Base-by-base conservation (phyloP, 2,329 filamentous ascomycete species). In the Bretziella fagacearum region DNA sequence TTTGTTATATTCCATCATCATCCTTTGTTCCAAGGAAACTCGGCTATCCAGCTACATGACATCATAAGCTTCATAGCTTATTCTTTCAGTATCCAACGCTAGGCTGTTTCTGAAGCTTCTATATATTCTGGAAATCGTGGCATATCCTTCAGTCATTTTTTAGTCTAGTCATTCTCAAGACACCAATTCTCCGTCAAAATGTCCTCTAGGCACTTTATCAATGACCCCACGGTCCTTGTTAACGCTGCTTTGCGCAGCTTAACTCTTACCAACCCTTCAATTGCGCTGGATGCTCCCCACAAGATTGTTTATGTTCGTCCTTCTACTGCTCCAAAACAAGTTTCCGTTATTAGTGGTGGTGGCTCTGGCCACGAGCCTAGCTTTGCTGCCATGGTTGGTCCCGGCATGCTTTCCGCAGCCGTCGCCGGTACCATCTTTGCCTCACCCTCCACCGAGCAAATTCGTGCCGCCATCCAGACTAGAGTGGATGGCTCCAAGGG, bases 281-380 rank as follows among this genome's bases (percentile, higher is more conserved):
- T 93, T 20, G 80, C 81, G 44, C 73, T 91, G 55, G 86, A 95
- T 60, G 62, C 65, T 25, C 67, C 76, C 44, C 82, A 93, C 66
- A 95, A 94, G 62, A 81, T 93, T 56, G 64, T 93, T 57, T 93
- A 91, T 65, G 74, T 75, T 48, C 74, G 81, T 15, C 79, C 76
- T 18, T 59, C 58, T 42, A 79, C 75, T 20, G 59, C 58, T 41
- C 56, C 50, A 61, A 54, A 68, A n/a, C 74, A 84, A 57, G 85
- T 94, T 37, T 84, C 84, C 48, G 71, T 95, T 57, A 70, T 96
- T 54, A 87, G 83, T 2, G 89, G 89, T 53, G 89, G 89, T 54
- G 89, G 89, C 47, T 83, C 80, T 17, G 87, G 87, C 55, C 87
- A 95, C 59, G 87, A 95, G 60, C 87, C 87, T 20, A 83, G 80